Percentiles rank a stretch among this genome's conserved stretches.
Conservation (phyloP, 805 yeast genomes). For the Yarrowia sp. region DNA sequence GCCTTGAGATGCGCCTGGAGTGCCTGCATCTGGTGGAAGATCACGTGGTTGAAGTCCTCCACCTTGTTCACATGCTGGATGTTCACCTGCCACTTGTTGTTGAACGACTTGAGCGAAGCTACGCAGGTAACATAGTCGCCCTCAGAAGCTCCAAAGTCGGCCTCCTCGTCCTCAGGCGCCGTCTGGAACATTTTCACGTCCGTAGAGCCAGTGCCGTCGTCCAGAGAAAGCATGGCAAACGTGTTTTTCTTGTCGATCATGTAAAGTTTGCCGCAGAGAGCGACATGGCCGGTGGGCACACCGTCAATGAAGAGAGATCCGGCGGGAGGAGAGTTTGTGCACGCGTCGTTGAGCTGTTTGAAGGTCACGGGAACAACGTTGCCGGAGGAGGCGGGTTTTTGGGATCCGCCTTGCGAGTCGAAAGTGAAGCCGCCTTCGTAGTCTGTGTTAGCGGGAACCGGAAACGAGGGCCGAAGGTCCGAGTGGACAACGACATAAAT, state of each 20-base stretch:
- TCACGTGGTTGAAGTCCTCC: slow-evolving; percentile 56
- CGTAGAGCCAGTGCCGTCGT: slow-evolving; percentile 65
- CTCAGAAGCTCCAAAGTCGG: slow-evolving; percentile 38
- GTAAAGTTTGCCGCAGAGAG: slow-evolving; percentile 57
- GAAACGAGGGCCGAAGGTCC: no score
- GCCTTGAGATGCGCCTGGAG: slow-evolving; percentile 38
- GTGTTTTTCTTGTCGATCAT: slow-evolving; percentile 44
- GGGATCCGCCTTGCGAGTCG: slow-evolving; percentile 18
- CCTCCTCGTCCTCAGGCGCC: slow-evolving; percentile 34
- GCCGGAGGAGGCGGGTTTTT: slow-evolving; percentile 7
- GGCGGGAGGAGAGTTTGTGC: slow-evolving; percentile 55
- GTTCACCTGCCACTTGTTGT: slow-evolving; percentile 51
- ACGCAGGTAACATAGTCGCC: slow-evolving; percentile 51
- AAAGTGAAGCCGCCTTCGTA: slow-evolving; percentile 28
- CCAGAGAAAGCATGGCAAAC: slow-evolving; percentile 49
- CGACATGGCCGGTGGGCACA: slow-evolving; percentile 53
- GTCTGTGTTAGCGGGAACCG: slow-evolving; percentile 25
- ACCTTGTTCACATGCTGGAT: slow-evolving; percentile 48
- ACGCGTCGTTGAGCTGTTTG: slow-evolving; percentile 56
- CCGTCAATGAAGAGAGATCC: slow-evolving; percentile 53
- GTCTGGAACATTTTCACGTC: slow-evolving; percentile 53
- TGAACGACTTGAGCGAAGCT: slow-evolving; percentile 49
- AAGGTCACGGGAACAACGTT: slow-evolving; percentile 56
- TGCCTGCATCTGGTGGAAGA: slow-evolving; percentile 61
- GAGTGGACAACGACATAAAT: no score